phyloP scores from a whole-genome alignment of 352 stramenopile species.

The Globisporangium spiculum region DNA sequence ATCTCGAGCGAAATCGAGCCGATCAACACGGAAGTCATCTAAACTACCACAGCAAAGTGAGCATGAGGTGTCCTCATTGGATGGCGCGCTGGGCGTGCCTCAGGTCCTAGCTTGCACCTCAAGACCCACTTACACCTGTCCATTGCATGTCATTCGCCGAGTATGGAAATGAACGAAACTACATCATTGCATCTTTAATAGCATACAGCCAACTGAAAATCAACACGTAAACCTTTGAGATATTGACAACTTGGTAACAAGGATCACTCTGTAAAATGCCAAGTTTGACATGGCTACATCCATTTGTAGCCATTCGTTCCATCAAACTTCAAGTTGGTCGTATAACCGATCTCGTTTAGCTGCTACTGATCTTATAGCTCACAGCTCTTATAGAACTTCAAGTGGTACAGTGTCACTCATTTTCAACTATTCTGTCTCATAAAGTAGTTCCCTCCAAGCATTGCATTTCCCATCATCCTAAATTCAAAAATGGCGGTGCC shows the following conservation, averaged over 20 bases:
- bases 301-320: not conserved
- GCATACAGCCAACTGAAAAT: not conserved
- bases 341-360: not conserved
- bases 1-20: conserved; percentile 9
- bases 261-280: not conserved
- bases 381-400: not conserved
- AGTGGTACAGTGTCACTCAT: not conserved
- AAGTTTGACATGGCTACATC: not conserved
- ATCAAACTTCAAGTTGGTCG: not conserved
- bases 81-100: not conserved
- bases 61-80: not conserved
- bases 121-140: not conserved
- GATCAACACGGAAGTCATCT: not conserved
- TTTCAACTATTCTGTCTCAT: not conserved
- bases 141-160: not conserved
- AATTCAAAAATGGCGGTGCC: conserved; percentile 27
- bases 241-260: not conserved
- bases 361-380: not conserved
- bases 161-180: not conserved
- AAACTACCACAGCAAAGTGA: not conserved
- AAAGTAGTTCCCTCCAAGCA: not conserved
- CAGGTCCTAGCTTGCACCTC: not conserved
- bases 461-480: not conserved
- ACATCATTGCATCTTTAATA: not conserved
- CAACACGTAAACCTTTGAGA: not conserved